phyloP scores from a whole-genome alignment of 2,329 filamentous ascomycete species.

The Fusarium redolens region DNA sequence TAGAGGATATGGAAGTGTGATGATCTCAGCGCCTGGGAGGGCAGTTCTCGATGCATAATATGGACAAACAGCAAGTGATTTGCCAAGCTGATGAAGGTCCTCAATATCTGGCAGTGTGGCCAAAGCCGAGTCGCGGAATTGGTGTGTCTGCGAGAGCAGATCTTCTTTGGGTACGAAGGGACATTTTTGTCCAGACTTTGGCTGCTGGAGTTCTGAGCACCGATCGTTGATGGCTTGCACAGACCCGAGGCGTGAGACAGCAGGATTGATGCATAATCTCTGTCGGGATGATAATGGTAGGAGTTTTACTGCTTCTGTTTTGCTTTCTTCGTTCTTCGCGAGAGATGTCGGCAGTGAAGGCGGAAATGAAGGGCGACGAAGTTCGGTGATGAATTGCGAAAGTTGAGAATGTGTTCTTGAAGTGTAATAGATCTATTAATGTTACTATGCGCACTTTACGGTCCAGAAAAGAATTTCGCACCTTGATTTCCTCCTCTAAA shows the following conservation, averaged over 20 bases:
- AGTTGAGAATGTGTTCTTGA: constrained; percentile 94
- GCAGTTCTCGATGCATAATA: constrained; percentile 95
- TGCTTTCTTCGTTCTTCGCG: constrained; percentile 40
- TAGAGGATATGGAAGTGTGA: constrained; percentile 92
- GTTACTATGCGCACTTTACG: constrained; percentile 46
- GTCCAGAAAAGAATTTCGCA: constrained; percentile 45
- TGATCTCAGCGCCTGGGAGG: constrained; percentile 85
- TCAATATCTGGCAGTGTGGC: constrained; percentile 94
- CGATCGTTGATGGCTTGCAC: constrained; percentile 91
- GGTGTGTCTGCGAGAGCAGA: constrained; percentile 75
- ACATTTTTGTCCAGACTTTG: constrained; percentile 71
- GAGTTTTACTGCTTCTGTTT: constrained; percentile 72
- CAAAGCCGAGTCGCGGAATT: constrained; percentile 86
- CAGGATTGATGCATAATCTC: constrained; percentile 88
- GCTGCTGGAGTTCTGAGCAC: constrained; percentile 89
- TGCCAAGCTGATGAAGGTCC: constrained; percentile 83
- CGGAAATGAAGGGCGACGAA: constrained; percentile 82
- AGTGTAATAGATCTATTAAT: constrained; percentile 80
- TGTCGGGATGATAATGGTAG: constrained; percentile 87
- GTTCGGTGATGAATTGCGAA: constrained; percentile 85
- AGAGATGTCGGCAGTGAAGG: constrained; percentile 69
- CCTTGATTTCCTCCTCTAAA: constrained; percentile 75
- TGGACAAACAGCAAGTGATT: constrained; percentile 83
- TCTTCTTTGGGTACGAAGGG: constrained; percentile 82
- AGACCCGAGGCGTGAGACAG: constrained; percentile 76